Percentiles rank a stretch among this genome's conserved stretches.
Conservation (phyloP, 192 early-diverging fungal species). For the Phlyctochytrium planicorne region DNA sequence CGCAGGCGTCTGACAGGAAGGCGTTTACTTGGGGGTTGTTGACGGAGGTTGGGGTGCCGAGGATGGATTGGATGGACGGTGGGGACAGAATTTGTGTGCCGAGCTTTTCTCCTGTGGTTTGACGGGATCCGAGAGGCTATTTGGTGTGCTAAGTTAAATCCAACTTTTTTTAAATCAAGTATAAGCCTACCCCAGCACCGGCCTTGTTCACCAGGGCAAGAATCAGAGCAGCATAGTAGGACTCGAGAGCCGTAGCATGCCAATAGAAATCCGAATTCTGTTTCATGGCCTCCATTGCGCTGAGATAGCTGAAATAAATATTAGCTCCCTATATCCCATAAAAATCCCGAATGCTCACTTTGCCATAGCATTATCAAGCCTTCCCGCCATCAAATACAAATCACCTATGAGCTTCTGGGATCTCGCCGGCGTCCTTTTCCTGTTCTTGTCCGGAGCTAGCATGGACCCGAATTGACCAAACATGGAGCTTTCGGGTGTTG, state of each 20-base stretch:
- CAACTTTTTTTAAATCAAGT: background rate
- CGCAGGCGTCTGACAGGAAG: constrained; percentile 59
- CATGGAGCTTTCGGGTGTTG: constrained; percentile 17
- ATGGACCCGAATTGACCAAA: constrained; percentile 22
- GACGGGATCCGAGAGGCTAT: background rate
- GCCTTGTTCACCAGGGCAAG: constrained; percentile 59
- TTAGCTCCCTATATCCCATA: background rate
- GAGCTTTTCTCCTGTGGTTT: background rate
- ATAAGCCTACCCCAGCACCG: constrained; percentile 55
- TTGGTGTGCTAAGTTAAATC: background rate
- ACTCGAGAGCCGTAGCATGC: constrained; percentile 74
- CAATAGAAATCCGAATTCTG: constrained; percentile 69
- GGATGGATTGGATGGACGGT: constrained; percentile 23
- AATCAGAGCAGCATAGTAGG: constrained; percentile 60
- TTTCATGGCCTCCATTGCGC: constrained; percentile 68
- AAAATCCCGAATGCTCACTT: constrained; percentile 33
- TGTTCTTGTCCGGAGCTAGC: constrained; percentile 42
- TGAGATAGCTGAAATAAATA: constrained; percentile 49
- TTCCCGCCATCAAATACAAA: constrained; percentile 71
- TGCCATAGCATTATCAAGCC: constrained; percentile 67
- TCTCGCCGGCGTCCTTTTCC: constrained; percentile 66
- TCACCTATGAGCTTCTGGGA: constrained; percentile 75
- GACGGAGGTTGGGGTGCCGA: constrained; percentile 8
- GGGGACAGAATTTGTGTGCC: constrained; percentile 5
- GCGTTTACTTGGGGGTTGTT: constrained; percentile 21